Evolutionary conservation across 257 asterid species (phyloP), one percentile per base, ranked within the genome.

Genomic region (Capsicum rhomboideum): DNA sequence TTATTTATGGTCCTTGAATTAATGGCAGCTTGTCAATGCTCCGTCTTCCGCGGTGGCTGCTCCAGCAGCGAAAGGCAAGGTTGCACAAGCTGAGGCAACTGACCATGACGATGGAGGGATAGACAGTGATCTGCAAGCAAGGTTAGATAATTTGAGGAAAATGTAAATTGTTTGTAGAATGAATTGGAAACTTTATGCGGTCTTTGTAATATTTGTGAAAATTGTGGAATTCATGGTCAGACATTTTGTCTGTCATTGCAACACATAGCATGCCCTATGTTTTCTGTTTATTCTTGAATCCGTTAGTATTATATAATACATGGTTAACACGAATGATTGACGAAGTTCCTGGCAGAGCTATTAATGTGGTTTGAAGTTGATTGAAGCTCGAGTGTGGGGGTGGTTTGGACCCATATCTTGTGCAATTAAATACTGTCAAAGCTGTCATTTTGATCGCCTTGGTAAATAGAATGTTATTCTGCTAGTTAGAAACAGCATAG

Each of bases 91-190:
- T 66, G 99, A 95, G 88, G 89, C 97, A 44, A 89, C 96, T 0
- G 97, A 94, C 82, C 90, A 85, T 82, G 99, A 96, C 23, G 98
- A 93, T 0, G 88, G 92, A 4, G 98, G 97, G 52, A 96, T 96
- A 84, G 99, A 96, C 87, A 94, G 96, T 80, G 99, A 96, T 85
- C 94, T 96, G 82, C 99, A 96, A 90, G 98, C 98, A 84, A 93
- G 99, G 95, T 91, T 96, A 91, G 99, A 96, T 91, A 96, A 96
- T 82, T 85, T 96, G 94, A 94, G 99, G 89, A 94, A 79, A 90
- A 94, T 94, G 98, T 96, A 88, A 87, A 82, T 84, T 55, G 64
- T 58, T 28, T 85, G 16, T 21, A 67, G 20, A 86, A 66, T 80
- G 75, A 87, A 80, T 67, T 67, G 54, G 72, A 82, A 81, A 37